A percentile compares a stretch with the other conserved stretches of the same genome.
Evolutionary conservation across 148 eudicot species (phyloP).

Genomic region (Rhododendron vialii): DNA sequence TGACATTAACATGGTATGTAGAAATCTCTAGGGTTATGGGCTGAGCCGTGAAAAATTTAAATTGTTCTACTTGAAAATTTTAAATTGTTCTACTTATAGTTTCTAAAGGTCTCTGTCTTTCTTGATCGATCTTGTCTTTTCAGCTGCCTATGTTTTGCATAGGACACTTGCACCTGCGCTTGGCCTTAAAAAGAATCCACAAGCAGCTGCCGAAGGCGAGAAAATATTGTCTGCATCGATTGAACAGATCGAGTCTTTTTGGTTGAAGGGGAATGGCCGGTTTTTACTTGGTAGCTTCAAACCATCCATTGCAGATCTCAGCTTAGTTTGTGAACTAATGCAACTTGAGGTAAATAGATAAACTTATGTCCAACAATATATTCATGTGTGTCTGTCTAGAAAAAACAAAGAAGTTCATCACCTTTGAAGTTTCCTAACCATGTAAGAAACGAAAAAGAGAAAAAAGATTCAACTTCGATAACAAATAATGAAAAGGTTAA

Average conservation of each 20-base stretch:
- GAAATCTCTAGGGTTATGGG: background rate
- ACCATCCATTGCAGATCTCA: slow-evolving; percentile 91
- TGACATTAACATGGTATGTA: background rate
- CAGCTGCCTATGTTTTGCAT: slow-evolving; percentile 57
- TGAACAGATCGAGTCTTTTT: slow-evolving; percentile 54
- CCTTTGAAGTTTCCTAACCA: background rate
- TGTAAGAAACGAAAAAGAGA: background rate
- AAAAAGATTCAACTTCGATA: background rate
- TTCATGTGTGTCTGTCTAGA: background rate
- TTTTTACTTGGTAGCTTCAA: slow-evolving; percentile 70
- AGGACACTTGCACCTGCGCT: slow-evolving; percentile 49
- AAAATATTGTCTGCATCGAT: slow-evolving; percentile 55
- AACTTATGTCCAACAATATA: background rate
- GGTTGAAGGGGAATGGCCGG: slow-evolving; percentile 75
- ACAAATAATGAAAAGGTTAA: background rate
- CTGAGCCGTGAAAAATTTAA: background rate
- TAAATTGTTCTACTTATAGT: background rate
- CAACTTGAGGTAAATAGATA: slow-evolving; percentile 69
- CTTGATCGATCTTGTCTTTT: slow-evolving; percentile 14
- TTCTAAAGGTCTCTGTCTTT: background rate
- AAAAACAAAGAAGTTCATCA: background rate
- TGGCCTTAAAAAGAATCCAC: slow-evolving; percentile 43
- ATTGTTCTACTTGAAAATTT: background rate
- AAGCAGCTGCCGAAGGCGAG: slow-evolving; percentile 65
- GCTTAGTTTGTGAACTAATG: slow-evolving; percentile 90